Evolutionary conservation across 805 yeast species (phyloP).

Genomic region (Cyberlindnera meyerae): DNA sequence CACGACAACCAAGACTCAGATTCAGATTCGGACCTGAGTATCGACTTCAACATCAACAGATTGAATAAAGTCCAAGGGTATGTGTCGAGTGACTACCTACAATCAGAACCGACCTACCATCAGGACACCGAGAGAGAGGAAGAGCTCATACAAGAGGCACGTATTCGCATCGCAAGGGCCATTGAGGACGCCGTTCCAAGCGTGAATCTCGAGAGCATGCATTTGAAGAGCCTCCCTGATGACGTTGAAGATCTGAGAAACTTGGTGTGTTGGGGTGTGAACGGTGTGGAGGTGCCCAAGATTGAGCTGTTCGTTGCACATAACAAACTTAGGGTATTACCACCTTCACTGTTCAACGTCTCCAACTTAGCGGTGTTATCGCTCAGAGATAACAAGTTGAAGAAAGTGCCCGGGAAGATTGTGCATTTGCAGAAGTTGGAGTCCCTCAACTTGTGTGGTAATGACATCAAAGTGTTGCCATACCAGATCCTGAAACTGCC

Average conservation of each 20-base stretch:
- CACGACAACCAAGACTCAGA: slow-evolving; percentile 14
- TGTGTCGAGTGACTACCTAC: slow-evolving; percentile 19
- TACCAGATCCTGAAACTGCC: slow-evolving; percentile 45
- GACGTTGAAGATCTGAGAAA: slow-evolving; percentile 54
- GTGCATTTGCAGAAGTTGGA: slow-evolving; percentile 36
- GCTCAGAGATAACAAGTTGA: slow-evolving; percentile 45
- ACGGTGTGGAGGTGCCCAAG: slow-evolving; percentile 31
- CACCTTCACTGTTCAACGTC: slow-evolving; percentile 47
- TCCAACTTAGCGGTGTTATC: slow-evolving; percentile 46
- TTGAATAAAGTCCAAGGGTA: slow-evolving; percentile 23
- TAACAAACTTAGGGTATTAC: slow-evolving; percentile 43
- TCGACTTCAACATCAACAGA: slow-evolving; percentile 23
- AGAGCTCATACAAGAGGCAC: slow-evolving; percentile 27
- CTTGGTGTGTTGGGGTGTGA: slow-evolving; percentile 39
- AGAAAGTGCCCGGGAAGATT: slow-evolving; percentile 44
- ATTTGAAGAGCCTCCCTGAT: slow-evolving; percentile 46
- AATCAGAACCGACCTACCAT: slow-evolving; percentile 15
- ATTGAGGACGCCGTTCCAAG: slow-evolving; percentile 44
- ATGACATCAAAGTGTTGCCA: slow-evolving; percentile 48
- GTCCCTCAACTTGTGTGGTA: slow-evolving; percentile 49
- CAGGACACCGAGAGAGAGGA: slow-evolving; percentile 18
- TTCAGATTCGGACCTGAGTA: slow-evolving; percentile 14
- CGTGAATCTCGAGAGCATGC: slow-evolving; percentile 45
- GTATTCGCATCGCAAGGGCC: slow-evolving; percentile 37
- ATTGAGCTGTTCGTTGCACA: slow-evolving; percentile 47